Evolutionary conservation across 768 basidiomycete genomes (phyloP), one percentile per base, ranked within the genome.

Genomic region (Dioszegia hungarica): DNA sequence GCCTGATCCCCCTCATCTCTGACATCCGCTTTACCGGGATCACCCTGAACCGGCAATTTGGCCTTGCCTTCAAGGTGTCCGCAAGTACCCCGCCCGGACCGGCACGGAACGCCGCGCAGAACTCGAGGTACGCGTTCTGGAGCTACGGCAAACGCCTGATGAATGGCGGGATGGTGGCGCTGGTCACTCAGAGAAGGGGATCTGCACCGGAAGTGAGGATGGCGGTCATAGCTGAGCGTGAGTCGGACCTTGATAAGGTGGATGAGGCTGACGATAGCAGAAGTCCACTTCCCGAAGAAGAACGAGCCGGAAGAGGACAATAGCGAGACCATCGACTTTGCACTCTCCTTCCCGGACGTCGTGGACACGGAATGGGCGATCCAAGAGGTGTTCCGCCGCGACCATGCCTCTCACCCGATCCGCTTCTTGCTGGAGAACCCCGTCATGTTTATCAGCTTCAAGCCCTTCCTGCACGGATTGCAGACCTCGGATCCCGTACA

Each of bases 391-490:
- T 11, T 43, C 8, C 25, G 45, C 15, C 17, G 41, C 2, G 36
- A 52, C 22, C 5, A 8, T 6, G 31, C 24, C 9, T 6, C 25
- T 8, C 25, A 15, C 6, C 27, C 29, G 6, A 61, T 28, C 37
- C 55, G 57, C 19, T 19, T 57, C 22, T 29, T 59, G 14, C 17
- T 62, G 20, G 61, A 62, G 40, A 41, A 47, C 0, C 80, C 82
- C 0, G 81, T 87, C 57, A 81, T 88, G 82, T 86, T 81, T 57
- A 86, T 86, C 57, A 78, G 84, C 0, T 80, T 85, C 29, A 78
- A 84, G 6, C 87, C 87, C 0, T 88, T 88, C 76, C 77, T 88
- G 11, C 80, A 85, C 56, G 80, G 82, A 0, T 77, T 88, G 2
- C 79, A 82, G 60, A 50, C 57, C 19, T 74, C 77, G 1, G 85